These are phyloP conservation scores for Adenanthera pavonina DNA, from an alignment of 306 rosid species.

Conservation along the genomic window DNA sequence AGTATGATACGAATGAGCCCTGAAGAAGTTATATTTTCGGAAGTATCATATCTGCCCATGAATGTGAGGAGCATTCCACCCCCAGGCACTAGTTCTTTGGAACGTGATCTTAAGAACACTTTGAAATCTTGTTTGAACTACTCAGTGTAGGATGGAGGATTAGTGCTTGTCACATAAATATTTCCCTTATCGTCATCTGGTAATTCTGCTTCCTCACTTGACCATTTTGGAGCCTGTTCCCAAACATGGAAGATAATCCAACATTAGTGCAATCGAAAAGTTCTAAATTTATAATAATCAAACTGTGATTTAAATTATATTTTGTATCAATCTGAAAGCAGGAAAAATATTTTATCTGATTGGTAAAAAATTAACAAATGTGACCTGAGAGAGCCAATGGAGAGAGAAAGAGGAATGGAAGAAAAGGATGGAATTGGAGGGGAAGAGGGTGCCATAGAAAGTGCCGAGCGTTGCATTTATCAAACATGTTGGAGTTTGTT, in stretches of 20 bases:
- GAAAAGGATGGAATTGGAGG: constrained; percentile 32
- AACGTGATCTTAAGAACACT: constrained; percentile 48
- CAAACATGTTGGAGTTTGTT: constrained; percentile 38
- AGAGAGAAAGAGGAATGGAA: constrained; percentile 40
- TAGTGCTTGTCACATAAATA: constrained; percentile 28
- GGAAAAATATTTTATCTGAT: no score
- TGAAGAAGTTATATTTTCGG: constrained; percentile 26
- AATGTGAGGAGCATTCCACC: constrained; percentile 53
- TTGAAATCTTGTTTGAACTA: constrained; percentile 54
- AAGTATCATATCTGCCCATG: constrained; percentile 38
- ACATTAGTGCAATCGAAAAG: no score
- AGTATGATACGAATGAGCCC: constrained; percentile 46
- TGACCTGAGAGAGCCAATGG: constrained; percentile 50
- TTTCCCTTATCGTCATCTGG: neutral
- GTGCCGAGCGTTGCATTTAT: constrained; percentile 48
- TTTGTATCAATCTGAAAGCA: no score
- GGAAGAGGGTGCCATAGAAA: constrained; percentile 39
- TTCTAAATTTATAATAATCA: no score
- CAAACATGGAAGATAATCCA: no score
- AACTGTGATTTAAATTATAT: no score
- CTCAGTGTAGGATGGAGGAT: constrained; percentile 43
- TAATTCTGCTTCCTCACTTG: neutral
- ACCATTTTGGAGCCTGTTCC: neutral
- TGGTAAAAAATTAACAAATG: no score
- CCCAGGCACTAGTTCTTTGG: constrained; percentile 45